These are phyloP conservation scores for Orbilia oligospora DNA, from an alignment of 2,329 filamentous ascomycete species.

Conservation along the genomic window DNA sequence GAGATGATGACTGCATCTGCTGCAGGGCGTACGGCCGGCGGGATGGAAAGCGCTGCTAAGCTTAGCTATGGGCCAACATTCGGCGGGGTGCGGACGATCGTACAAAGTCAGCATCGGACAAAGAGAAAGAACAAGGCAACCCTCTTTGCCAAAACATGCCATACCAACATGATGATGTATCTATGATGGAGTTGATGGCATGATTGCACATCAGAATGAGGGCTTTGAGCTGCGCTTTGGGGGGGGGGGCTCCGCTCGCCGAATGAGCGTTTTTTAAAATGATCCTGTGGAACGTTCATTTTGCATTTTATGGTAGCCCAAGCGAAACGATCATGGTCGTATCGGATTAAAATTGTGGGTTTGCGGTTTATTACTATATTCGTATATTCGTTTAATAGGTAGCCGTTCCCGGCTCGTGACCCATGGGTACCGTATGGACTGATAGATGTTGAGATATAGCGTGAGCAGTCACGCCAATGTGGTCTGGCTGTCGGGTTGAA, in stretches of 20 bases:
- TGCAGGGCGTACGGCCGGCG: constrained; percentile 28
- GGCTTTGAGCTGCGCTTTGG: not conserved
- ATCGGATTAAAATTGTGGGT: constrained; percentile 6
- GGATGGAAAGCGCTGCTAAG: constrained; percentile 37
- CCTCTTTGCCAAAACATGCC: constrained; percentile 9
- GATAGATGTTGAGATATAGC: constrained; percentile 33
- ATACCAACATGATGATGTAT: constrained; percentile 30
- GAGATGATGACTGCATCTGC: constrained; percentile 34
- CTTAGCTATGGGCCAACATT: not conserved
- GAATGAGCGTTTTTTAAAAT: constrained; percentile 1
- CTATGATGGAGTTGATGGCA: constrained; percentile 18
- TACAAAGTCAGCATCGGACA: constrained; percentile 1
- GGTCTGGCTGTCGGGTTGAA: constrained; percentile 38
- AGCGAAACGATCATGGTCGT: constrained; percentile 19
- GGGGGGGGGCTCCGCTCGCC: constrained; percentile 9
- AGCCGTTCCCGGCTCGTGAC: constrained; percentile 23
- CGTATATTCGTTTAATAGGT: constrained; percentile 19
- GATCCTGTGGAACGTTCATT: constrained; percentile 8
- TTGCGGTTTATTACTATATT: constrained; percentile 29
- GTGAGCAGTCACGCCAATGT: constrained; percentile 45
- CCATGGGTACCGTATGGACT: constrained; percentile 25
- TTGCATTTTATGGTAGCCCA: not conserved
- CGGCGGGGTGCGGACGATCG: constrained; percentile 30
- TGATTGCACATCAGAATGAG: constrained; percentile 10
- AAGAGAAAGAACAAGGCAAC: constrained; percentile 13